Evolutionary conservation across 2,329 filamentous ascomycete species (phyloP).

Genomic region (Aureobasidium sp.): DNA sequence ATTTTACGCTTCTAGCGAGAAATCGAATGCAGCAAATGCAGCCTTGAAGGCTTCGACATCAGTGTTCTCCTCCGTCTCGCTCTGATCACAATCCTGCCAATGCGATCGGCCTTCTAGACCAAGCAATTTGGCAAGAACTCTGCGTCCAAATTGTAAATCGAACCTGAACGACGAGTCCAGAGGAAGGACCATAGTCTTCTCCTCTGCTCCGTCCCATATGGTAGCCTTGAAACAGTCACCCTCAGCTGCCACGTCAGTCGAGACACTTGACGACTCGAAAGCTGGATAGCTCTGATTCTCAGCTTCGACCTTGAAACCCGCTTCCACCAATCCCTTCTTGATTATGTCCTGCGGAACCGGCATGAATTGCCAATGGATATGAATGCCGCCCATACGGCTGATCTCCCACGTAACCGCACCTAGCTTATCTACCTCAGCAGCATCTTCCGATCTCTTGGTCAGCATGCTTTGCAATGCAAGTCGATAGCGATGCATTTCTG

Average conservation of each 20-base stretch:
- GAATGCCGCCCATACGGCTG: constrained; percentile 70
- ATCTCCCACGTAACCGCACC: constrained; percentile 92
- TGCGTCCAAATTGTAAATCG: constrained; percentile 82
- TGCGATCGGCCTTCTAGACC: constrained; percentile 68
- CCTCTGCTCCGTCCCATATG: constrained; percentile 32
- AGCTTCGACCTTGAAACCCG: constrained; percentile 80
- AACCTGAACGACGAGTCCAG: constrained; percentile 68
- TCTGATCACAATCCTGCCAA: constrained; percentile 81
- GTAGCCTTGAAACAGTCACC: constrained; percentile 31
- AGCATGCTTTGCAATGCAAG: constrained; percentile 74
- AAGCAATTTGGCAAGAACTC: constrained; percentile 81
- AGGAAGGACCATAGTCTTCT: constrained; percentile 67
- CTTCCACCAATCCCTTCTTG: constrained; percentile 68
- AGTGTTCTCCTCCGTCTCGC: constrained; percentile 65
- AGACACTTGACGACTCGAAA: constrained; percentile 31
- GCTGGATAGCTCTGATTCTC: constrained; percentile 61
- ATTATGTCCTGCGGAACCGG: constrained; percentile 66
- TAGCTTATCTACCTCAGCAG: constrained; percentile 41
- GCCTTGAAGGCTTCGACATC: constrained; percentile 75
- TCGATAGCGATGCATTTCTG: constrained; percentile 80
- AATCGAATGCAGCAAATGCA: constrained; percentile 82
- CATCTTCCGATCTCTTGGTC: constrained; percentile 14
- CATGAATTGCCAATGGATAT: constrained; percentile 90
- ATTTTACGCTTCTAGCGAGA: constrained; percentile 46
- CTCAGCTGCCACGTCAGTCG: constrained; percentile 17